Percentiles rank a stretch among this genome's conserved stretches.
phyloP scores from a whole-genome alignment of 2,329 filamentous ascomycete species.

The Clarireedia monteithiana region DNA sequence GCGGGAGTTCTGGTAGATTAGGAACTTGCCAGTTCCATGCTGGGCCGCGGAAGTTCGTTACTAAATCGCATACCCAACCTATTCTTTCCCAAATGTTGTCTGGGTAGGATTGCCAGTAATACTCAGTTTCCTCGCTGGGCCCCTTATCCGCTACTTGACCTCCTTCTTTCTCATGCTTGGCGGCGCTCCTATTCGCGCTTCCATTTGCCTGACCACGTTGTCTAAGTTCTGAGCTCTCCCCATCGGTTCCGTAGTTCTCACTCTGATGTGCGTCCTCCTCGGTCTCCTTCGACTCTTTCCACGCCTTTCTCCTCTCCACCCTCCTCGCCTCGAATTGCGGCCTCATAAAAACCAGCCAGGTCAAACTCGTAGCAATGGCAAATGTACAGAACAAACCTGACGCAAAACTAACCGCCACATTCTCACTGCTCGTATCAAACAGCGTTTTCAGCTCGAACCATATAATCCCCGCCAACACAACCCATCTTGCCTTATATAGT shows the following conservation, averaged over 20 bases:
- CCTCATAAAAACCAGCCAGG: constrained; percentile 44
- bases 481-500: constrained; percentile 43
- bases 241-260: not conserved
- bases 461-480: constrained; percentile 38
- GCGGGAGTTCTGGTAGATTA: constrained; percentile 39
- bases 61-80: constrained; percentile 49
- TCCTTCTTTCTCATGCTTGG: not conserved
- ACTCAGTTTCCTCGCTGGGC: constrained; percentile 33
- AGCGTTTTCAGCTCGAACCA: constrained; percentile 38
- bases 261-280: not conserved
- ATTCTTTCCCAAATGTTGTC: constrained; percentile 42
- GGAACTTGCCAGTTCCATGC: constrained; percentile 52
- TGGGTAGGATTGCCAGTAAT: constrained; percentile 55
- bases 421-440: constrained; percentile 39
- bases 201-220: constrained; percentile 6
- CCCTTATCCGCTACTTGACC: not conserved
- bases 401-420: constrained; percentile 43
- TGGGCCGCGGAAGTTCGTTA: constrained; percentile 44
- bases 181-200: not conserved
- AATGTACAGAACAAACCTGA: constrained; percentile 43
- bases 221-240: too few species aligned
- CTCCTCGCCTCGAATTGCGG: constrained; percentile 51
- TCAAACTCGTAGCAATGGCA: constrained; percentile 42
- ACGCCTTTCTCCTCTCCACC: constrained; percentile 26
- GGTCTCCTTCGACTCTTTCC: not conserved